These are phyloP conservation scores for Leptomonas pyrrhocoris DNA, from an alignment of 208 protist genomes.

Conservation along the genomic window DNA sequence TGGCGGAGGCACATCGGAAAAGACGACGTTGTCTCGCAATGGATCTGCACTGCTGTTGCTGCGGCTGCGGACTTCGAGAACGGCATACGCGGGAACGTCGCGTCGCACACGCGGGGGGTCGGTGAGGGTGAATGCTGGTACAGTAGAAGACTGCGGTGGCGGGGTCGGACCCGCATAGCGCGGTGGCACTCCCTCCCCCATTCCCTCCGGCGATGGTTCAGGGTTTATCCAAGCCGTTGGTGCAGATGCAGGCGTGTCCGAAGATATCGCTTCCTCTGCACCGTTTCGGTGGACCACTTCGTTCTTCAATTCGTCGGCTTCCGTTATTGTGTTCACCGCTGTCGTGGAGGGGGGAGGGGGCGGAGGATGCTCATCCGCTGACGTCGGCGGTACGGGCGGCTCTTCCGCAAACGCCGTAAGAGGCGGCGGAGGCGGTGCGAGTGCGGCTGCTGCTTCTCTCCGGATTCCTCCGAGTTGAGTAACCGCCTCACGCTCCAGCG, in stretches of 20 bases:
- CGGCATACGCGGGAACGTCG: background rate
- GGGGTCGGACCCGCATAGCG: background rate
- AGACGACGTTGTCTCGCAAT: background rate
- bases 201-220: too few relatives aligned
- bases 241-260: too few relatives aligned
- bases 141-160: background rate
- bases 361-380: background rate
- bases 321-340: background rate
- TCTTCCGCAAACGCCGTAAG: slow-evolving; percentile 11
- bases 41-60: background rate
- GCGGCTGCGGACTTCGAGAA: background rate
- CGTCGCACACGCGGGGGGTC: slow-evolving; percentile 14
- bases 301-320: background rate
- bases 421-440: slow-evolving; percentile 7
- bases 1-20: slow-evolving; percentile 25
- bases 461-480: background rate
- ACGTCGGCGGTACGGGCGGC: background rate
- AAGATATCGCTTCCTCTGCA: background rate
- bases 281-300: background rate
- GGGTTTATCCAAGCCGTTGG: too few relatives aligned
- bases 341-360: background rate
- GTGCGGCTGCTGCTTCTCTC: slow-evolving; percentile 3
- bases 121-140: slow-evolving; percentile 11
- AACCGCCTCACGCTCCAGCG: background rate
- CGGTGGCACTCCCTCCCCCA: background rate